Evolutionary conservation across 495 filamentous ascomycete genomes (phyloP), one percentile per base, ranked within the genome.

Genomic region (Halenospora varia): DNA sequence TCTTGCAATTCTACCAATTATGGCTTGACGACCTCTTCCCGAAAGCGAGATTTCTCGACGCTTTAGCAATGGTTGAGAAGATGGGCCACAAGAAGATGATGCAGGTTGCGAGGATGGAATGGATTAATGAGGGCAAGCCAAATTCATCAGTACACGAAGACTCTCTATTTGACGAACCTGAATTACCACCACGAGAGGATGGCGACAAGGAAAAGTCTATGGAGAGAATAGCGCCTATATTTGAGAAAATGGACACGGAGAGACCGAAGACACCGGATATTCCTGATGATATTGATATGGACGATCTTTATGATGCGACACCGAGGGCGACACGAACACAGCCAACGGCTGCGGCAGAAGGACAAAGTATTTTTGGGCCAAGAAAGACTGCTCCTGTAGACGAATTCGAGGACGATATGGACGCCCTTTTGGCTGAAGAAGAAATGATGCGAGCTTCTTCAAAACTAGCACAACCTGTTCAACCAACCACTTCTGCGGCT

Each of bases 11-110:
- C 66, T 99, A 97, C 68, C 94, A 97, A 68, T 72, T 95, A 61
- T 99, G 94, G 94, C 89, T 97, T 3, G 94, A 99, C 68, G 90
- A 96, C 57, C 77, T 99, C 22, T 99, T 90, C 63, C 95, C 94
- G 44, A 90, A 92, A 62, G 94, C 92, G 0, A 95, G 91, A 66
- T 97, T 99, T 57, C 77, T 87, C 22, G 95, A 99, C 65, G 94
- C 89, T 3, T 75, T 97, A 18, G 73, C 84, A 26, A 97, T 97
- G 71, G 90, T 97, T 8, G 95, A 99, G 71, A 97, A 96, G 71
- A 73, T 91, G 2, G 94, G 94, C 1, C 94, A 97, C 70, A 88
- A 85, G 39, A 89, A 88, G 55, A 78, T 79, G 9, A 84, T 92
- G 77, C 89, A 89, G 53, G 78, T 80, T 10, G 86, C 90, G 78